Percentiles rank a stretch among this genome's conserved stretches.
Conservation (phyloP, 1,284 basidiomycete genomes). For the Moniliophthora roreri region DNA sequence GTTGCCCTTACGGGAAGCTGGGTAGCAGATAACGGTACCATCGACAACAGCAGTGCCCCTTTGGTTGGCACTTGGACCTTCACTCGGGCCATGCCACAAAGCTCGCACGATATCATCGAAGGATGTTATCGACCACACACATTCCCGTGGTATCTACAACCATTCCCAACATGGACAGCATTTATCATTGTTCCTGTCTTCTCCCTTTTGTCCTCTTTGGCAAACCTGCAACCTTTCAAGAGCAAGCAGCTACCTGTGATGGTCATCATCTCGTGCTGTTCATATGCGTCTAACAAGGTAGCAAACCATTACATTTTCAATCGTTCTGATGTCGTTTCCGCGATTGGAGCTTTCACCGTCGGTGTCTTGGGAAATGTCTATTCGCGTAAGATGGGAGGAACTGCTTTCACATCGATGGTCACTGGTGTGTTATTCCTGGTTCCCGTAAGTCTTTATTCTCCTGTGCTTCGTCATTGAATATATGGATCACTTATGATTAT, state of each 20-base stretch:
- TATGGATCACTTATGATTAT: slow-evolving; percentile 7
- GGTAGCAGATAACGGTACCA: slow-evolving; percentile 60
- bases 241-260: slow-evolving; percentile 77
- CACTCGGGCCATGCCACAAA: slow-evolving; percentile 48
- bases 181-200: slow-evolving; percentile 84
- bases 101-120: slow-evolving; percentile 46
- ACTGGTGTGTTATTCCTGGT: slow-evolving; percentile 85
- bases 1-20: slow-evolving; percentile 67
- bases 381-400: slow-evolving; percentile 84
- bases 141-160: slow-evolving; percentile 78
- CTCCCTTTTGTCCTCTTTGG: slow-evolving; percentile 70
- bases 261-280: slow-evolving; percentile 82
- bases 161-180: slow-evolving; percentile 75
- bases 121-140: slow-evolving; percentile 70
- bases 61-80: slow-evolving; percentile 77
- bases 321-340: slow-evolving; percentile 79
- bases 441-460: slow-evolving; percentile 50
- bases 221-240: slow-evolving; percentile 75
- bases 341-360: slow-evolving; percentile 86
- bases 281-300: slow-evolving; percentile 76
- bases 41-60: slow-evolving; percentile 40
- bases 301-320: slow-evolving; percentile 87
- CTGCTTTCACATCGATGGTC: slow-evolving; percentile 88
- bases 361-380: slow-evolving; percentile 83
- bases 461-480: neutral